Evolutionary conservation across 2,329 filamentous ascomycete species (phyloP).

Genomic region (Neonectria sp.): DNA sequence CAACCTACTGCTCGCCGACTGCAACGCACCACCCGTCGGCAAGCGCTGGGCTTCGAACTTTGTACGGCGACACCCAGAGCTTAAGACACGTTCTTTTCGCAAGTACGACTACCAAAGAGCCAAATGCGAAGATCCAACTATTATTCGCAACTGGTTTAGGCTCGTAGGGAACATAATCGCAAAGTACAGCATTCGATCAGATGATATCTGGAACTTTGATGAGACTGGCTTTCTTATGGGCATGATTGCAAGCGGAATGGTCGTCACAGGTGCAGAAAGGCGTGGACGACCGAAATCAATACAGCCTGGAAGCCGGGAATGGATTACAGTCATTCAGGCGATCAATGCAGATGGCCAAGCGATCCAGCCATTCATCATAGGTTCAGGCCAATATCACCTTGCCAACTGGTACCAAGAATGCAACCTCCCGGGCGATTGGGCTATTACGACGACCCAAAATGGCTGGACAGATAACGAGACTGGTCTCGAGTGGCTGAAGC

Average conservation of each 20-base stretch:
- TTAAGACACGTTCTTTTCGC: not conserved
- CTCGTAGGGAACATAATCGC: not conserved
- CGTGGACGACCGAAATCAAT: too few relatives aligned
- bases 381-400: too few relatives aligned
- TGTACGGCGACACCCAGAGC: not conserved
- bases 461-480: constrained; percentile 53
- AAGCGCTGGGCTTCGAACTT: not conserved
- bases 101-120: too few relatives aligned
- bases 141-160: not conserved
- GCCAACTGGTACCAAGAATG: constrained; percentile 31
- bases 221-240: not conserved
- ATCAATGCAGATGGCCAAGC: too few relatives aligned
- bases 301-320: too few relatives aligned
- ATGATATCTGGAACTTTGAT: not conserved
- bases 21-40: too few relatives aligned
- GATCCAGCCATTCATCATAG: too few relatives aligned
- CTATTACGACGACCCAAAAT: constrained; percentile 49
- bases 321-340: too few relatives aligned
- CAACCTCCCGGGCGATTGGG: constrained; percentile 46
- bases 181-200: not conserved
- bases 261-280: too few relatives aligned
- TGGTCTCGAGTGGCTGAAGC: constrained; percentile 51
- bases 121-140: too few relatives aligned
- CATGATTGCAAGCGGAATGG: too few relatives aligned
- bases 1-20: too few relatives aligned